Evolutionary conservation across 805 yeast species (phyloP), one percentile per base, ranked within the genome.

Genomic region (Schizosaccharomyces osmophilus): DNA sequence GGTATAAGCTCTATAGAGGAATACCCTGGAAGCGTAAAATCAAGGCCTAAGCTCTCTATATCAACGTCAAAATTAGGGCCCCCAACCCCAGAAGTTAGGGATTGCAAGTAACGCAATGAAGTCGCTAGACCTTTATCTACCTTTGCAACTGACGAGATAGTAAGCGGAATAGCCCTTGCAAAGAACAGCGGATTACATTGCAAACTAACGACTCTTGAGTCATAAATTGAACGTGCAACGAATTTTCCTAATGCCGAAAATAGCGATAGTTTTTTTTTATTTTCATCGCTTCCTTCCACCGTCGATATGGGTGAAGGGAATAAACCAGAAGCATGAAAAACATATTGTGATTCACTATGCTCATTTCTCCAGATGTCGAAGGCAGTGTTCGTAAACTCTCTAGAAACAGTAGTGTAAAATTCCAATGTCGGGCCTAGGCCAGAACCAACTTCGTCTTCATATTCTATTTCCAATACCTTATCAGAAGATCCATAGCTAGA

Each of bases 371-470:
- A 90, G 74, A 93, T 73, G 8, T 71, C 71, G 59, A 83, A 71
- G 32, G 75, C 75, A 60, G 75, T 77, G 65, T 73, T 76, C 0
- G 84, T 73, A 69, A 90, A 87, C 64, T 83, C 88, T 62, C 76
- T 80, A 0, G 96, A 87, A 1, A 86, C 87, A 17, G 77, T 74
- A 0, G 97, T 82, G 68, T 87, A 90, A 68, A 93, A 90, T 71
- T 90, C 98, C 64, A 89, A 74, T 0, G 98, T 90, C 3, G 98
- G 98, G 0, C 98, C 98, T 57, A 88, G 73, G 0, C 98, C 98
- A 0, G 95, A 83, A n/a, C 97, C 98, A 5, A 78, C 95, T 69
- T 90, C 98, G 65, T 84, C 88, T 64, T 78, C 81, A 67, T 85
- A 90, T 69, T 89, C 95, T 62, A 93, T 82, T 67, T 90, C 97